Percentiles rank a stretch among this genome's conserved stretches.
Conservation (phyloP, 805 yeast species). For the Metschnikowia arizonensis region DNA sequence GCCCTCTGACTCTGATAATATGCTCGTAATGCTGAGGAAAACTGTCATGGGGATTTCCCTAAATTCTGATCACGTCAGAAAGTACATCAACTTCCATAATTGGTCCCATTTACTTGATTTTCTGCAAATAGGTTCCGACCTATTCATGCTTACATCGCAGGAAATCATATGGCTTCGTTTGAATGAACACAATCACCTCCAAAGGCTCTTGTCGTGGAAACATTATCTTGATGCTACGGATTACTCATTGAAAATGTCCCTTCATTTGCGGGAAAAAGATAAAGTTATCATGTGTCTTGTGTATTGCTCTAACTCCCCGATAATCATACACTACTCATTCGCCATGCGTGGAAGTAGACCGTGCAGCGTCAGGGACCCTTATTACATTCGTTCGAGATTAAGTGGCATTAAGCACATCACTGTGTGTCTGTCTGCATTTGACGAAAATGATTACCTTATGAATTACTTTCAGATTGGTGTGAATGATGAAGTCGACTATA, state of each 20-base stretch:
- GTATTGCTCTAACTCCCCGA: constrained; percentile 30
- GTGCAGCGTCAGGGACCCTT: constrained; percentile 36
- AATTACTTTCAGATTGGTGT: not conserved
- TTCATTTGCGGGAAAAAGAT: constrained; percentile 16
- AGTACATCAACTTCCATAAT: constrained; percentile 12
- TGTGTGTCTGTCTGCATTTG: constrained; percentile 2
- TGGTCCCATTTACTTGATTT: constrained; percentile 18
- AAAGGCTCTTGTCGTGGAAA: constrained; percentile 64
- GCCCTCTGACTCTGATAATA: constrained; percentile 7
- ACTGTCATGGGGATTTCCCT: constrained; percentile 4
- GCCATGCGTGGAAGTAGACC: constrained; percentile 32
- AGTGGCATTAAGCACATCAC: not conserved
- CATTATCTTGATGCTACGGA: constrained; percentile 59
- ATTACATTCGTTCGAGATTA: constrained; percentile 10
- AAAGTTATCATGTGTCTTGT: constrained; percentile 17
- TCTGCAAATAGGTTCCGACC: constrained; percentile 21
- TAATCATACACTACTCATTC: constrained; percentile 32
- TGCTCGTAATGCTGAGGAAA: constrained; percentile 9
- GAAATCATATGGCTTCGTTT: constrained; percentile 55
- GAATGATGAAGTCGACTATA: not conserved
- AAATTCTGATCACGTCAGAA: not conserved
- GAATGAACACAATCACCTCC: constrained; percentile 25
- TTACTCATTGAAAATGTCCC: constrained; percentile 41
- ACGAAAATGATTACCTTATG: not conserved
- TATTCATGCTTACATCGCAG: constrained; percentile 59